These are phyloP conservation scores for Monosporozyma aerobia DNA, from an alignment of 805 yeast genomes.

Conservation along the genomic window DNA sequence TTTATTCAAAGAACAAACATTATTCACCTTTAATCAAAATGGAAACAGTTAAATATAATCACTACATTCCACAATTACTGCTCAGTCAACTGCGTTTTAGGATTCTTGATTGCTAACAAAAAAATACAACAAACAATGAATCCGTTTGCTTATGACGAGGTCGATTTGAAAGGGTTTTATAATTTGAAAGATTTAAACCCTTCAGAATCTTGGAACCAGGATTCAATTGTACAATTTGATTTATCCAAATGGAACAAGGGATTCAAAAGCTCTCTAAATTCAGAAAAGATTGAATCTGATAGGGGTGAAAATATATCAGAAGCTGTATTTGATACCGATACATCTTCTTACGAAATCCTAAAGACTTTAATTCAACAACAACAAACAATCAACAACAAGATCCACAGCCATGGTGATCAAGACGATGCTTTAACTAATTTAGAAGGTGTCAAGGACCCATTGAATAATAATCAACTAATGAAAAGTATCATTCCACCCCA, in stretches of 20 bases:
- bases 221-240: conserved; percentile 23
- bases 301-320: not conserved
- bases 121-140: conserved; percentile 4
- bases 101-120: too few relatives aligned
- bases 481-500: not conserved
- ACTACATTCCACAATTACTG: not conserved
- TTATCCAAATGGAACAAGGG: conserved; percentile 18
- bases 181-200: conserved; percentile 39
- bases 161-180: conserved; percentile 32
- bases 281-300: not conserved
- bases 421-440: not conserved
- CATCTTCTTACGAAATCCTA: conserved; percentile 26
- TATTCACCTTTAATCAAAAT: not conserved
- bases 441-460: conserved; percentile 39
- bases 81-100: not conserved
- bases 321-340: conserved; percentile 16
- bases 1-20: not conserved
- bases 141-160: conserved; percentile 18
- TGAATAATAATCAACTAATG: conserved; percentile 34
- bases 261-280: not conserved
- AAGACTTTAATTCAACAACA: conserved; percentile 24
- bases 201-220: conserved; percentile 28
- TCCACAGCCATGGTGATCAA: conserved; percentile 4
- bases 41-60: not conserved
- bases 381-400: conserved; percentile 5